These are phyloP conservation scores for Triticum dicoccoides DNA, from an alignment of 176 grass and related monocot species.

Conservation along the genomic window DNA sequence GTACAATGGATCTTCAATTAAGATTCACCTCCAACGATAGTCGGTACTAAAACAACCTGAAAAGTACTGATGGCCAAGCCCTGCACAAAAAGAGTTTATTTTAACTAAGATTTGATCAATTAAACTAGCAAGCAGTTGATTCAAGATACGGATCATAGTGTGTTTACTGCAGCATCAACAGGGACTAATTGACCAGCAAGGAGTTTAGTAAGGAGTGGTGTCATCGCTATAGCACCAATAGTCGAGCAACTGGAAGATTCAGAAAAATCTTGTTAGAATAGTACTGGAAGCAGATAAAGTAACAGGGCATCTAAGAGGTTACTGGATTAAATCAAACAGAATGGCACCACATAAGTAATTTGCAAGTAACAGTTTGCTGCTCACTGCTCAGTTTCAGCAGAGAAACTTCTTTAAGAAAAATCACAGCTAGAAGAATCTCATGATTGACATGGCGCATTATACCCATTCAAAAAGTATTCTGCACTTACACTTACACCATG, in stretches of 20 bases:
- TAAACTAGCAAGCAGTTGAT: constrained; percentile 1
- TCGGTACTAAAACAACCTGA: constrained; percentile 92
- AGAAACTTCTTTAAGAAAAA: background rate
- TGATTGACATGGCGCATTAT: background rate
- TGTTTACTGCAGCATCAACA: constrained; percentile 91
- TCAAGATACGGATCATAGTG: constrained; percentile 9
- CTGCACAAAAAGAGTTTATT: constrained; percentile 35
- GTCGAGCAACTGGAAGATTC: constrained; percentile 79
- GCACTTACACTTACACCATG: background rate
- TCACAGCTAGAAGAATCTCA: constrained; percentile 13
- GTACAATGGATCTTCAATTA: constrained; percentile 21
- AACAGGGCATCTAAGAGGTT: background rate
- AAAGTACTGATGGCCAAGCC: constrained; percentile 98
- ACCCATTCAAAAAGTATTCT: background rate
- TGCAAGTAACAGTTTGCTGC: background rate
- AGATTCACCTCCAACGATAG: constrained; percentile 76
- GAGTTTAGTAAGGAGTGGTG: constrained; percentile 89
- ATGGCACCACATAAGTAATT: constrained; percentile 5
- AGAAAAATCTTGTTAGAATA: constrained; percentile 8
- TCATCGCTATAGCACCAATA: constrained; percentile 96
- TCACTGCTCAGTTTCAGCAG: background rate
- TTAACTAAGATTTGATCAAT: constrained; percentile 14
- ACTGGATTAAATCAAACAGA: constrained; percentile 1
- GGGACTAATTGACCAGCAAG: constrained; percentile 93
- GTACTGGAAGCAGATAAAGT: constrained; percentile 3